phyloP scores from a whole-genome alignment of 257 asterid genomes.

The Petrea volubilis region DNA sequence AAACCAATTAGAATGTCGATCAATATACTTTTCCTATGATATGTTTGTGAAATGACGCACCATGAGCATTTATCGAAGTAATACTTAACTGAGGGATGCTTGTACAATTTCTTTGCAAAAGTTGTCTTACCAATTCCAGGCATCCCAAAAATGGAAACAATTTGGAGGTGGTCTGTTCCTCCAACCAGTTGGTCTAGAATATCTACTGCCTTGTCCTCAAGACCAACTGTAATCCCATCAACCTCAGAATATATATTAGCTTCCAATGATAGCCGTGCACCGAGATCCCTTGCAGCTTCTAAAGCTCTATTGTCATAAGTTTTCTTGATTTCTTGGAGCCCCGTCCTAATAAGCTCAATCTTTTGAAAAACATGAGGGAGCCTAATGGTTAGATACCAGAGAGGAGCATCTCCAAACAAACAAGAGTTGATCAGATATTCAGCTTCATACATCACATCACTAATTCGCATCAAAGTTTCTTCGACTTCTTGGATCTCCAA shows the following conservation, averaged over 20 bases:
- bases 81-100: neutral
- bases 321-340: neutral
- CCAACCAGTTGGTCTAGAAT: neutral
- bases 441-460: conserved; percentile 25
- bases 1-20: conserved; percentile 13
- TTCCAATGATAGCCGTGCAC: neutral
- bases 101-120: no score
- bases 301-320: neutral
- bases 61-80: conserved; percentile 10
- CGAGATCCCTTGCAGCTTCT: neutral
- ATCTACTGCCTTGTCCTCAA: neutral
- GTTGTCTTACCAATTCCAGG: conserved; percentile 37
- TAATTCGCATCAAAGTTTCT: neutral
- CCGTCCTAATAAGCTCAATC: neutral
- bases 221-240: conserved; percentile 14
- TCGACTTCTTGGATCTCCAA: neutral
- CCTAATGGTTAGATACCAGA: conserved; percentile 4
- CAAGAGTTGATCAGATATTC: conserved; percentile 20
- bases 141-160: no score
- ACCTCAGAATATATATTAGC: neutral
- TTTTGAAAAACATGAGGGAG: neutral
- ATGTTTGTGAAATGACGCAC: conserved; percentile 23
- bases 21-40: conserved; percentile 5
- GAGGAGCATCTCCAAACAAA: conserved; percentile 12
- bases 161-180: neutral